phyloP scores from a whole-genome alignment of 2,329 filamentous ascomycete species.

The Fusarium sacchari region DNA sequence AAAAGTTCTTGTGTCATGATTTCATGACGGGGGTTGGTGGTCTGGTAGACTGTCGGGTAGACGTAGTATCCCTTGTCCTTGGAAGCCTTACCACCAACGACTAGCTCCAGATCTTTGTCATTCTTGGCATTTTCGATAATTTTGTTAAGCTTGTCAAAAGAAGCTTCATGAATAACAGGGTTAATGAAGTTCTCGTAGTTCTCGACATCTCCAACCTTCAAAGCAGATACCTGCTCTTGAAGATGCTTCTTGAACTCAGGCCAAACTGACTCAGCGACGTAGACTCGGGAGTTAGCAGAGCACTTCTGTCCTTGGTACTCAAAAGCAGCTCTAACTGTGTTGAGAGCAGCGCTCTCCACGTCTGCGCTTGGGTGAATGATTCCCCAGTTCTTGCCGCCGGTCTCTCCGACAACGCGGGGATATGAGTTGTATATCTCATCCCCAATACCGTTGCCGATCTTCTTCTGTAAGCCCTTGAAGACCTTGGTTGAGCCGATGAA shows the following conservation, averaged over 20 bases:
- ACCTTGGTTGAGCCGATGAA: constrained; percentile 54
- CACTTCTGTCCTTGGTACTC: constrained; percentile 37
- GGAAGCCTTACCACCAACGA: constrained; percentile 58
- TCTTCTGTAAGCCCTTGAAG: constrained; percentile 48
- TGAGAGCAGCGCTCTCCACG: constrained; percentile 27
- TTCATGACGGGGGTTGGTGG: constrained; percentile 53
- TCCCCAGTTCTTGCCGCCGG: constrained; percentile 64
- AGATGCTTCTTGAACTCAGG: constrained; percentile 38
- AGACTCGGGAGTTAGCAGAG: constrained; percentile 28
- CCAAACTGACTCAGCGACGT: constrained; percentile 42
- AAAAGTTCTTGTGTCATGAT: constrained; percentile 61
- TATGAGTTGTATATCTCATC: constrained; percentile 47
- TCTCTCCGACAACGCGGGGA: constrained; percentile 61
- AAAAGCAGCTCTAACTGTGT: constrained; percentile 27
- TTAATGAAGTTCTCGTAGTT: constrained; percentile 55
- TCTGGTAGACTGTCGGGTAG: constrained; percentile 58
- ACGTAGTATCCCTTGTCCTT: constrained; percentile 56
- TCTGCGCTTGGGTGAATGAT: constrained; percentile 51
- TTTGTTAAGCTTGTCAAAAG: constrained; percentile 52
- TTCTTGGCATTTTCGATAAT: constrained; percentile 57
- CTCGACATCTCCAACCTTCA: constrained; percentile 51
- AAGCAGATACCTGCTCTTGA: constrained; percentile 52
- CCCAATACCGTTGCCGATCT: constrained; percentile 46
- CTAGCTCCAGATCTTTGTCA: constrained; percentile 54
- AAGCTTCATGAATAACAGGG: constrained; percentile 59